Evolutionary conservation across 2,329 filamentous ascomycete genomes (phyloP), one percentile per base, ranked within the genome.

Genomic region (Cucurbitaria berberidis): DNA sequence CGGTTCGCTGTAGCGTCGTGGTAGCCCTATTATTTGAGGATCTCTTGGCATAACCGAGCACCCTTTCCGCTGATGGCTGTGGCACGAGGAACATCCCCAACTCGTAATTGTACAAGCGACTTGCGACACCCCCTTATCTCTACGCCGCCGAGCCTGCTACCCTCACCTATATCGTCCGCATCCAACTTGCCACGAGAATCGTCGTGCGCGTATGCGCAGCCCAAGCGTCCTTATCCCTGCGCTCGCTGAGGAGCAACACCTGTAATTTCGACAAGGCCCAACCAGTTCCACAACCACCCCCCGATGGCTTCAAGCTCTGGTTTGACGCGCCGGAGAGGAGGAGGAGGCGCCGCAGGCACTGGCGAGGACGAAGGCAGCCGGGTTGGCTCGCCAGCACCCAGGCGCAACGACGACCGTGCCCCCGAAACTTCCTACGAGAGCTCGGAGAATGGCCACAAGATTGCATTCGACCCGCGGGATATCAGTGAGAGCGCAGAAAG

Each of bases 401-500:
- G 78, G 82, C 86, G 80, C 79, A 86, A 80, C 81, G 85, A 80
- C 57, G 81, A 81, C 66, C 78, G 82, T 60, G 76, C 78, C 18
- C 84, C 85, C 49, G 86, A 88, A 79, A 97, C 95, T 56, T 93
- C 89, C 70, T 98, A 96, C 81, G 89, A 93, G 79, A 92, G 76
- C 69, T 79, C 89, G 76, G 93, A 96, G 78, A 97, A 97, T 80
- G 95, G 95, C 64, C 95, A 98, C 84, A 96, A 96, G 83, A 98
- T 99, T 77, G 95, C 93, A 53, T 99, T 91, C 76, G 95, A 99
- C 77, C 95, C 95, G 54, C 85, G 93, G 77, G 95, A 99, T 77
- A 96, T 99, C 70, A 96, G 89, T 80, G 95, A 99, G 83, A 97
- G 87, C 77, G 91, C 89, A 65, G 95, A 99, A 82, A 84, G 95